Base-by-base conservation (phyloP, 805 yeast species). In the Lachancea thermotolerans region DNA sequence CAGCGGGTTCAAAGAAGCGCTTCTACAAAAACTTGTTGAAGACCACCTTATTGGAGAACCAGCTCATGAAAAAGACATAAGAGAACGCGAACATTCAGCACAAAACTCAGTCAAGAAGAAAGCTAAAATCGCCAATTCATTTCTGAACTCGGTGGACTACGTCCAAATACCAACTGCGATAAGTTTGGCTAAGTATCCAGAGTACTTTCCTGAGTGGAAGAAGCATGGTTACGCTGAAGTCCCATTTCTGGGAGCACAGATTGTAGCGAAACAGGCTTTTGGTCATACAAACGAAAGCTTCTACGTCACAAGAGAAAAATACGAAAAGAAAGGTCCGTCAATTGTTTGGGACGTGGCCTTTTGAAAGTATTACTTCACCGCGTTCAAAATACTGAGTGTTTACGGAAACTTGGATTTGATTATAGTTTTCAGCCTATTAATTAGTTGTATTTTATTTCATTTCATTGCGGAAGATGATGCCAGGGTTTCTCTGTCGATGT, bases 131-230 rank as follows among this genome's bases (percentile, higher is more conserved):
- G 27, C 51, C 2, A 49, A 63, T 2, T 58, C 64, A 2, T 63
- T 64, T 42, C 46, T 64, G 6, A 56, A 55, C 25, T 47, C 55
- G 25, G 42, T 57, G 9, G 64, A 54, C 37, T 66, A 73, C 49
- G 64, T 73, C 41, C 98, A 91, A 66, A 89, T 82, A 2, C 98
- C 97, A 17, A 79, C 81, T n/a, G 71, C 80, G 11, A 75, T 90
- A 45, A 79, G 76, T 52, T 59, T 79, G 41, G 79, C 81, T 21
- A 82, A 82, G 56, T 75, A 79, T 62, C 95, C 96, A 0, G 98
- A 91, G 45, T 90, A 91, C 64, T 91, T 91, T 67, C 86, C 95
- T 1, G 95, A 87, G 53, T 91, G 97, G 97, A 90, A 90, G 66
- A 79, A 78, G 62, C 64, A 63, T 30, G 89, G 91, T 1, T 82